These are phyloP conservation scores for Taxillus chinensis DNA, from an alignment of 164 flowering plant genomes.

Conservation along the genomic window DNA sequence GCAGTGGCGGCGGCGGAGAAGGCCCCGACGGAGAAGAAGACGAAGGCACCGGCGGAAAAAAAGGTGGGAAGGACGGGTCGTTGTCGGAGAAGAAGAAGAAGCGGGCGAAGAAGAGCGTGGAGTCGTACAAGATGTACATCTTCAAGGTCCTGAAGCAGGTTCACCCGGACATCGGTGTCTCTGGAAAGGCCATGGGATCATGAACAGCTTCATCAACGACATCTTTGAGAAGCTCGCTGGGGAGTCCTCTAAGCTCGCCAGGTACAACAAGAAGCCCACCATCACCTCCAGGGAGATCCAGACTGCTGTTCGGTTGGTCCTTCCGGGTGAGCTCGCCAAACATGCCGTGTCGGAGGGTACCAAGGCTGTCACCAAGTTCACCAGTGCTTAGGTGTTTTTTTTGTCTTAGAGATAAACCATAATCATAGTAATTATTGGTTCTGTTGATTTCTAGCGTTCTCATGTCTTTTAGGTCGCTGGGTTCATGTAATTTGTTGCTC, in stretches of 20 bases:
- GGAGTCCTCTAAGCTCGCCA: constrained; percentile 27
- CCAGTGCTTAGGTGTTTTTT: constrained; percentile 31
- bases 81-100: constrained; percentile 27
- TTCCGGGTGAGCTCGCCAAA: constrained; percentile 36
- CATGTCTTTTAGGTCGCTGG: no score
- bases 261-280: constrained; percentile 40
- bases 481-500: no score
- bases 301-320: constrained; percentile 29
- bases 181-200: constrained; percentile 40
- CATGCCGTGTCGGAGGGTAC: constrained; percentile 41
- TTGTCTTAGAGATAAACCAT: no score
- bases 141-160: constrained; percentile 8
- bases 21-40: constrained; percentile 24
- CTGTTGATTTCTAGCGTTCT: no score
- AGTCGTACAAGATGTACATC: constrained; percentile 4
- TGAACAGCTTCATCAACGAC: constrained; percentile 37
- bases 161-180: constrained; percentile 1
- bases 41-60: constrained; percentile 14
- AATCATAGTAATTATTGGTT: no score
- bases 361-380: constrained; percentile 43
- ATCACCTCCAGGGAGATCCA: constrained; percentile 38
- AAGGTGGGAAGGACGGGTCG: constrained; percentile 20
- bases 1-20: neutral
- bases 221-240: constrained; percentile 36
- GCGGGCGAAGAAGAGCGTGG: constrained; percentile 17